These are phyloP conservation scores for Colletotrichum sublineola DNA, from an alignment of 2,329 filamentous ascomycete species.

Conservation along the genomic window DNA sequence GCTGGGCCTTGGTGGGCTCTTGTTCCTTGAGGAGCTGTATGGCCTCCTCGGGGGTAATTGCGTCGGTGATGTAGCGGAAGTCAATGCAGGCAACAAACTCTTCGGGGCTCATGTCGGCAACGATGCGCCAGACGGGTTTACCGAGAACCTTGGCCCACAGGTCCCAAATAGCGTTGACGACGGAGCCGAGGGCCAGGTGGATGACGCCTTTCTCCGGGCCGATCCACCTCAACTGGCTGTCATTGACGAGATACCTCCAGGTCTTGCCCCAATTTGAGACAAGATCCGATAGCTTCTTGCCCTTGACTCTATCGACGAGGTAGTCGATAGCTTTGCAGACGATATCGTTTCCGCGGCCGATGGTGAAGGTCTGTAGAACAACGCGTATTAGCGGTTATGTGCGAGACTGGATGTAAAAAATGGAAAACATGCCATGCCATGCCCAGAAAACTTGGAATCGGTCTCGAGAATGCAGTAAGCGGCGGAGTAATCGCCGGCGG, in stretches of 20 bases:
- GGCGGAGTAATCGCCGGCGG: conserved; percentile 90
- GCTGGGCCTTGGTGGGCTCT: conserved; percentile 76
- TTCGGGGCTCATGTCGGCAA: conserved; percentile 90
- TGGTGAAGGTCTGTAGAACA: conserved; percentile 75
- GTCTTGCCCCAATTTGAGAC: conserved; percentile 87
- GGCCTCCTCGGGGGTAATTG: conserved; percentile 88
- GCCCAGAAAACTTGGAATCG: conserved; percentile 77
- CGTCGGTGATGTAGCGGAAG: conserved; percentile 95
- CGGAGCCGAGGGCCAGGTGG: conserved; percentile 88
- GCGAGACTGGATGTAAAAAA: background rate
- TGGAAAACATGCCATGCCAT: conserved; percentile 76
- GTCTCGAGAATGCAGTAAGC: conserved; percentile 95
- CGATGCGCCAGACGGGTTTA: conserved; percentile 92
- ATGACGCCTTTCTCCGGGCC: conserved; percentile 95
- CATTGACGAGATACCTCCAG: conserved; percentile 91
- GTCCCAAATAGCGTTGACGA: conserved; percentile 94
- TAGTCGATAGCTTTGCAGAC: conserved; percentile 87
- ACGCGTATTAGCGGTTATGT: conserved; percentile 9
- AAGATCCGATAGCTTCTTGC: conserved; percentile 81
- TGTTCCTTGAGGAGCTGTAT: conserved; percentile 76
- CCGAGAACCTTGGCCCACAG: conserved; percentile 90
- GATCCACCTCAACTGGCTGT: conserved; percentile 93
- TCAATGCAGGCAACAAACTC: conserved; percentile 91
- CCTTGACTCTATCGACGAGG: conserved; percentile 81
- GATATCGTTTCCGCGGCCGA: conserved; percentile 91